Percentiles rank a stretch among this genome's conserved stretches.
Conservation (phyloP, 257 asterid species). For the Plantago major region DNA sequence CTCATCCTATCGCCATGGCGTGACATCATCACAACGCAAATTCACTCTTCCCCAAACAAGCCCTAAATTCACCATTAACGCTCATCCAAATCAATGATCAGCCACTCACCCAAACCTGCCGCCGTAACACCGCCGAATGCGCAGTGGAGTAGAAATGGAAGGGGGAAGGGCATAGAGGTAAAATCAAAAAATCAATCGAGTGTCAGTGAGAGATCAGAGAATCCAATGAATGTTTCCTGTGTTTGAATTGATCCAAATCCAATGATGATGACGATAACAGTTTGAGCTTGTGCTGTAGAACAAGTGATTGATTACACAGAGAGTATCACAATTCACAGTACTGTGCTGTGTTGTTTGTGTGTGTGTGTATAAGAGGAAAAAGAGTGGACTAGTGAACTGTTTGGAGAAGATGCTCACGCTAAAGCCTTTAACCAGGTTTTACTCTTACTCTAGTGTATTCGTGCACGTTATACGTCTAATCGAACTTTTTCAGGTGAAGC, state of each 20-base stretch:
- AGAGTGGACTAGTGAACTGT: slow-evolving; percentile 18
- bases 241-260: slow-evolving; percentile 19
- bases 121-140: neutral
- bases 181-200: slow-evolving; percentile 9
- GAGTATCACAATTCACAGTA: too few relatives aligned
- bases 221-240: slow-evolving; percentile 14
- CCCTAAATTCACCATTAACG: slow-evolving; percentile 42
- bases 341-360: too few relatives aligned
- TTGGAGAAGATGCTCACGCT: too few relatives aligned
- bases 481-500: too few relatives aligned
- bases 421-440: too few relatives aligned
- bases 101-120: slow-evolving; percentile 4
- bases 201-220: slow-evolving; percentile 23
- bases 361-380: neutral
- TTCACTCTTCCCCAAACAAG: slow-evolving; percentile 32
- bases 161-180: slow-evolving; percentile 19
- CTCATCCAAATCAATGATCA: slow-evolving; percentile 18
- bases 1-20: slow-evolving; percentile 57
- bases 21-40: slow-evolving; percentile 31
- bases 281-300: too few relatives aligned
- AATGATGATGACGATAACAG: too few relatives aligned
- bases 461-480: too few relatives aligned
- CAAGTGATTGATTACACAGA: too few relatives aligned
- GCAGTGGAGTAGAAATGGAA: slow-evolving; percentile 15
- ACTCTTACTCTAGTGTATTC: too few relatives aligned